These are phyloP conservation scores for Garcia nutans DNA, from an alignment of 345 rosid genomes.

Conservation along the genomic window DNA sequence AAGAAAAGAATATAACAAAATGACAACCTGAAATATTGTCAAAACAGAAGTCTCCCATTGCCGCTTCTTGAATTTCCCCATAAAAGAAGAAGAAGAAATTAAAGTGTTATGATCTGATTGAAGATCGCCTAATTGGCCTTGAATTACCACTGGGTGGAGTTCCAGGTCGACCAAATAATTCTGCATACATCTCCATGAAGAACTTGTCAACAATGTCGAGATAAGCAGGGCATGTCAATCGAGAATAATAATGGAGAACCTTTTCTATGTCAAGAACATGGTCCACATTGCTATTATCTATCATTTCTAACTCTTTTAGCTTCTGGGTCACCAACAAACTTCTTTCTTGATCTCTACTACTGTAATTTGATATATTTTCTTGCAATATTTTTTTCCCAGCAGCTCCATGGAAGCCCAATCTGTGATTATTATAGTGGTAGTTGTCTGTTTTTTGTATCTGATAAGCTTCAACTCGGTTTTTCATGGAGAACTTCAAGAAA, in stretches of 20 bases:
- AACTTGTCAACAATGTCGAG: slow-evolving; percentile 65
- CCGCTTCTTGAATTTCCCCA: too few relatives aligned
- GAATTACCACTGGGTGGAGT: slow-evolving; percentile 22
- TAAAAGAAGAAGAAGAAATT: background rate
- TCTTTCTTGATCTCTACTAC: slow-evolving; percentile 25
- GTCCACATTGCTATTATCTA: slow-evolving; percentile 55
- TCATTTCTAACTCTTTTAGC: slow-evolving; percentile 68
- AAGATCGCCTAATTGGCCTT: slow-evolving; percentile 13
- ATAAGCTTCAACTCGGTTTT: slow-evolving; percentile 16
- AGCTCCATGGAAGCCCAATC: background rate
- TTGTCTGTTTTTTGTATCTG: slow-evolving; percentile 24
- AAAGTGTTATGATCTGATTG: background rate
- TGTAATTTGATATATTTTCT: slow-evolving; percentile 18
- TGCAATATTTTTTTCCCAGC: background rate
- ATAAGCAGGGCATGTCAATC: slow-evolving; percentile 68
- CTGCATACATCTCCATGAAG: slow-evolving; percentile 65
- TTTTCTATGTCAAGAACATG: slow-evolving; percentile 70
- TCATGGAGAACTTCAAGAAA: slow-evolving; percentile 26
- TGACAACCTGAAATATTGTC: slow-evolving; percentile 6
- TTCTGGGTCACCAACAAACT: slow-evolving; percentile 41
- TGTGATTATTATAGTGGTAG: background rate
- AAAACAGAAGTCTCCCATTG: background rate
- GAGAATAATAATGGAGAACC: slow-evolving; percentile 71
- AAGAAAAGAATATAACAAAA: background rate
- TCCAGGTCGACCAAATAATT: slow-evolving; percentile 30